Conservation (phyloP, 1,139 yeast species). For the Candida labiduridarum region DNA sequence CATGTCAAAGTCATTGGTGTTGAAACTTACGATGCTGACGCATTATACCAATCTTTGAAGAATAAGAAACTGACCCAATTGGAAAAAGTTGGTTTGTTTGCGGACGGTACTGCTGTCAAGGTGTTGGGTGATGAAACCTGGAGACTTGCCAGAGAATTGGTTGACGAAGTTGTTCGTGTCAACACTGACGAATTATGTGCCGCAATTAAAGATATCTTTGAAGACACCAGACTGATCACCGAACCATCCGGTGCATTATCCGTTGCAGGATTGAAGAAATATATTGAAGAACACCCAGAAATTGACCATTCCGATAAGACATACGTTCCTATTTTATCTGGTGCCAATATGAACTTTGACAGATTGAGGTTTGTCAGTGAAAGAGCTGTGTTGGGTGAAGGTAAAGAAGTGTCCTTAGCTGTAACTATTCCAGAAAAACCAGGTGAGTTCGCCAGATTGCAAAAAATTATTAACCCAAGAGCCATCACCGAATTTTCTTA, state of each 20-base stretch:
- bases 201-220: constrained; percentile 94
- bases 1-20: constrained; percentile 95
- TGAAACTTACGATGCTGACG: constrained; percentile 94
- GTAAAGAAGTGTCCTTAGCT: constrained; percentile 89
- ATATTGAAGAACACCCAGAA: constrained; percentile 65
- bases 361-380: constrained; percentile 95
- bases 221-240: constrained; percentile 89
- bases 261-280: constrained; percentile 92
- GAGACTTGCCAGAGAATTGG: constrained; percentile 72
- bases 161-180: constrained; percentile 87
- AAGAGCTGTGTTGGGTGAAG: constrained; percentile 97
- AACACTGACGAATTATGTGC: constrained; percentile 96
- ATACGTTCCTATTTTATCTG: constrained; percentile 85
- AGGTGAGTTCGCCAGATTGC: constrained; percentile 82
- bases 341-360: constrained; percentile 98
- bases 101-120: constrained; percentile 99
- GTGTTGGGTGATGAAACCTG: constrained; percentile 89
- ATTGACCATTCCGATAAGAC: constrained; percentile 71
- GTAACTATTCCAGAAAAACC: constrained; percentile 91
- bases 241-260: constrained; percentile 98
- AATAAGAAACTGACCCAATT: constrained; percentile 57
- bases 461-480: constrained; percentile 78
- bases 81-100: constrained; percentile 87
- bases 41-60: constrained; percentile 74
- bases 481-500: constrained; percentile 92